Base-by-base conservation (phyloP, 139 green algal species). In the Pleodorina starrii region DNA sequence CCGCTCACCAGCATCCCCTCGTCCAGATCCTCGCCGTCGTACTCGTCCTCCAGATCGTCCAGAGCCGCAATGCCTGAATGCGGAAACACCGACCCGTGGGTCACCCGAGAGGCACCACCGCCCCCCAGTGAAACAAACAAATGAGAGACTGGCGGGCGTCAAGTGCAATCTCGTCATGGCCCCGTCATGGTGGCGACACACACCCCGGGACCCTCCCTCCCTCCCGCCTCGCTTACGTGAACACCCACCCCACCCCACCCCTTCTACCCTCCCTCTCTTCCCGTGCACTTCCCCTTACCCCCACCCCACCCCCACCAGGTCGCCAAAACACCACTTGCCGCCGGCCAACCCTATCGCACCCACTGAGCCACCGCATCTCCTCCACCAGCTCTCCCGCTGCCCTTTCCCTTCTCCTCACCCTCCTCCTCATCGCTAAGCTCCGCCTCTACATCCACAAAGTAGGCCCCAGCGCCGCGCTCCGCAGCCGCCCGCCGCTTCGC, bases 11-110 rank as follows among this genome's bases (percentile, higher is more conserved):
- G 66, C 63, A 88, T 27, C 43, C 82, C 82, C 63, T 88, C 82
- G 63, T 88, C 82, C 66, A 88, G 82, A n/a, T 88, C 82, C 66
- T 88, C 82, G 29, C 66, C 82, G 63, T 88, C 82, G 82, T 79
- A 78, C 63, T 79, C 82, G 16, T 79, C 82, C 32, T 80, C 63
- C 43, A 80, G 63, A 7, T 88, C 82, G 23, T 79, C 66, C 66
- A 88, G 63, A 19, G 29, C 82, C n/a, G 82, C 82, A 40, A 87
- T 73, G 59, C 80, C 78, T 86, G 25, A 3, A 17, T 27, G 51
- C 51, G 51, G n/a, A n/a, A 60, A 60, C 17, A 17, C 14, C 51
- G 51, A 60, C 51, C 51, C 51, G 17, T 60, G 51, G 17, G 17
- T 17, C 51, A 60, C n/a, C n/a, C n/a, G n/a, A n/a, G n/a, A n/a